These are phyloP conservation scores for Exophiala bonariae DNA, from an alignment of 2,329 filamentous ascomycete genomes.

Conservation along the genomic window DNA sequence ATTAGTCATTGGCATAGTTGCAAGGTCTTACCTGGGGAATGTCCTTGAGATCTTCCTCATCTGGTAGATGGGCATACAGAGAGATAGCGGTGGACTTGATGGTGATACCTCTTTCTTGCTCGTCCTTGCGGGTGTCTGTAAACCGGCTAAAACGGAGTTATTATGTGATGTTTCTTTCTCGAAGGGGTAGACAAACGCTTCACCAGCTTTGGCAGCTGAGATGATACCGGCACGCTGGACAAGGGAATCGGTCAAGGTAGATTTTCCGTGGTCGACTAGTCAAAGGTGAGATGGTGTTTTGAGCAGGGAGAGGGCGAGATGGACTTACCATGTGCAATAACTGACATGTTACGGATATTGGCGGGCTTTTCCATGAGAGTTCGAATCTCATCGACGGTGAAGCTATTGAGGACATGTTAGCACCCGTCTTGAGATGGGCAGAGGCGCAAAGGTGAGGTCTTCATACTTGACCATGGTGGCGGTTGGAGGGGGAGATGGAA, in stretches of 20 bases:
- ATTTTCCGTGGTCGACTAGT: conserved; percentile 97
- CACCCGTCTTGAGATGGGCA: conserved; percentile 3
- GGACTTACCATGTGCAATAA: conserved; percentile 86
- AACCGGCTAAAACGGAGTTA: conserved; percentile 57
- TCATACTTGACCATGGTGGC: conserved; percentile 89
- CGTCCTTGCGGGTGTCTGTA: conserved; percentile 94
- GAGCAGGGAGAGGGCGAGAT: not conserved
- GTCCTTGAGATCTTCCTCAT: conserved; percentile 89
- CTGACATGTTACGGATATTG: conserved; percentile 93
- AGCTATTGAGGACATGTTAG: conserved; percentile 62
- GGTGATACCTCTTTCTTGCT: conserved; percentile 99
- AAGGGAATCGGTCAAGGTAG: conserved; percentile 98
- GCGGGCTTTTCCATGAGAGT: conserved; percentile 51
- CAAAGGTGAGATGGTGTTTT: conserved; percentile 2
- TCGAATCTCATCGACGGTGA: conserved; percentile 89
- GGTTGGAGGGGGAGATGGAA: conserved; percentile 57
- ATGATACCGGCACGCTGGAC: conserved; percentile 99
- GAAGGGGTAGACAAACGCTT: conserved; percentile 51
- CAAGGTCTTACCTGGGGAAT: conserved; percentile 63
- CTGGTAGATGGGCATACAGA: conserved; percentile 81
- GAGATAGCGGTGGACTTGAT: conserved; percentile 99
- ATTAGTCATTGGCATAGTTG: too few species aligned
- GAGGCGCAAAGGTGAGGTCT: conserved; percentile 20
- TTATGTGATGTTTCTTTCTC: not conserved
- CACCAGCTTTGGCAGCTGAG: conserved; percentile 94